These are phyloP conservation scores for Hondaea fermentalgiana DNA, from an alignment of 108 stramenopile species.

Conservation along the genomic window DNA sequence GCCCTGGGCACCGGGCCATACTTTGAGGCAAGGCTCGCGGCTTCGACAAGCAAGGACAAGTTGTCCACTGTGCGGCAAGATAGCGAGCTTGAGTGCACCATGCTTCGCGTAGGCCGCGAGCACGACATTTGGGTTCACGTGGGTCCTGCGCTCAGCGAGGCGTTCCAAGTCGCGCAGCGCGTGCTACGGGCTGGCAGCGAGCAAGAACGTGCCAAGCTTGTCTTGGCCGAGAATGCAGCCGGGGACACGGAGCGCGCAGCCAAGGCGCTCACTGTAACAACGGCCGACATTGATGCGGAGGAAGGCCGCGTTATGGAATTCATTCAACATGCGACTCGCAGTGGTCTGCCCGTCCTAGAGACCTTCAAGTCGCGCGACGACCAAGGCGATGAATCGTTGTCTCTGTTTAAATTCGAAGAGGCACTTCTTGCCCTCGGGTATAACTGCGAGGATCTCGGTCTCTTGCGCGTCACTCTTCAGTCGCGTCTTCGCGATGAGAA, in stretches of 20 bases:
- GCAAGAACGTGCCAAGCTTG: not conserved
- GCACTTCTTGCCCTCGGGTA: not conserved
- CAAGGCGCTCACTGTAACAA: not conserved
- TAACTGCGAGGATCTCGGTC: not conserved
- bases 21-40: not conserved
- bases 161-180: not conserved
- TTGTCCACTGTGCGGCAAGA: not conserved
- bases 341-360: not conserved
- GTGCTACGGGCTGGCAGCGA: not conserved
- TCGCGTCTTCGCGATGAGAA: too few relatives aligned
- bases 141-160: not conserved
- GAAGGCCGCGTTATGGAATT: not conserved
- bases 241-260: too few relatives aligned
- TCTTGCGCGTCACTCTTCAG: not conserved
- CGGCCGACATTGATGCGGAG: not conserved
- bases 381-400: not conserved
- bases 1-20: not conserved
- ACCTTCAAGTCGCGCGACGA: not conserved
- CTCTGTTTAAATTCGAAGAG: not conserved
- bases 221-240: too few relatives aligned
- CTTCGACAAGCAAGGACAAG: not conserved
- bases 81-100: not conserved
- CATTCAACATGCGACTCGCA: not conserved
- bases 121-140: slow-evolving; percentile 9
- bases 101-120: not conserved